Evolutionary conservation across 2,329 filamentous ascomycete genomes (phyloP).

Genomic region (Calonectria crousiana): DNA sequence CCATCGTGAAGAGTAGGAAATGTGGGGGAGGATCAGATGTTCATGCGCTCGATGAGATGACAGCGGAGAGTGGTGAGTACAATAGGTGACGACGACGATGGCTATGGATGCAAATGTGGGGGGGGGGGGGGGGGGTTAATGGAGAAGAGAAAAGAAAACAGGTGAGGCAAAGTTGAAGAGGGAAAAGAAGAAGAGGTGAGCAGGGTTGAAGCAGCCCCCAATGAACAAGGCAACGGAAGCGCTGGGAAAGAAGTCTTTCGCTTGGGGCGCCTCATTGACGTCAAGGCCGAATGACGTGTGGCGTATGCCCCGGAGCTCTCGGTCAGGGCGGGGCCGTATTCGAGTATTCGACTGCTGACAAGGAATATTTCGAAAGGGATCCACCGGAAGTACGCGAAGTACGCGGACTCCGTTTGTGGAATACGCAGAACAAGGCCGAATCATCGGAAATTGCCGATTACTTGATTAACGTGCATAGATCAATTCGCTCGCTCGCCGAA

Average conservation of each 20-base stretch:
- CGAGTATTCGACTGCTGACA: neutral
- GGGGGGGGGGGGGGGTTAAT: neutral
- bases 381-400: constrained; percentile 7
- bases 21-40: neutral
- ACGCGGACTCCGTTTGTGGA: neutral
- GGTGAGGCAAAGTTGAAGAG: neutral
- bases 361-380: neutral
- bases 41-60: constrained; percentile 3
- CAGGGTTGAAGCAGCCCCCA: neutral
- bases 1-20: constrained; percentile 56
- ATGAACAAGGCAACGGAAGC: constrained; percentile 16
- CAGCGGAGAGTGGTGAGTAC: neutral
- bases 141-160: neutral
- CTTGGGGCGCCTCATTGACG: constrained; percentile 28
- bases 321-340: constrained; percentile 3
- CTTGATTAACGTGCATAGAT: neutral
- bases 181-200: neutral
- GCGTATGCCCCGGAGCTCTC: constrained; percentile 5
- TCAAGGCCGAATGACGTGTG: constrained; percentile 20
- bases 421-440: neutral
- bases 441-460: neutral
- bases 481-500: neutral
- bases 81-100: neutral
- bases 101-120: neutral
- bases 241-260: constrained; percentile 14